Conservation (phyloP, 768 basidiomycete genomes). For the Psilocybe cubensis region DNA sequence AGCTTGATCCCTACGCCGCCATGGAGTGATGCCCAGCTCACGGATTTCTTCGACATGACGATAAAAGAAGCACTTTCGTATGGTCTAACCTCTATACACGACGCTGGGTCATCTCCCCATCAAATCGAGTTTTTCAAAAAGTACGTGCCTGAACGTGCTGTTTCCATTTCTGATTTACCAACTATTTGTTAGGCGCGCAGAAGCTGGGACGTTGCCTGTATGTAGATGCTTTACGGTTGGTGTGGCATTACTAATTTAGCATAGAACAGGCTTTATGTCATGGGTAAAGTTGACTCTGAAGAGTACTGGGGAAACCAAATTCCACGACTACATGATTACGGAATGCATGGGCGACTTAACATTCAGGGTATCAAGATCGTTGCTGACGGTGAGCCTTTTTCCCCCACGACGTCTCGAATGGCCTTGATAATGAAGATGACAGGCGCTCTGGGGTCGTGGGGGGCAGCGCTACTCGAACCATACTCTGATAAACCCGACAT, state of each 20-base stretch:
- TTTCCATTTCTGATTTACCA: no score
- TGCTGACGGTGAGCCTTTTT: constrained; percentile 60
- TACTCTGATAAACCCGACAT: constrained; percentile 81
- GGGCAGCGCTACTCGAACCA: constrained; percentile 85
- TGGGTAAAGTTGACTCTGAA: constrained; percentile 55
- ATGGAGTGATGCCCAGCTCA: constrained; percentile 60
- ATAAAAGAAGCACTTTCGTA: constrained; percentile 71
- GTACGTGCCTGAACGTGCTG: constrained; percentile 40
- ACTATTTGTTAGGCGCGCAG: constrained; percentile 62
- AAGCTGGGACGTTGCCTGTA: constrained; percentile 69
- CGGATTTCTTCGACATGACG: constrained; percentile 64
- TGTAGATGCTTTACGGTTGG: constrained; percentile 21
- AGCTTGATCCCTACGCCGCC: constrained; percentile 67
- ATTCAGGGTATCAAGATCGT: constrained; percentile 75
- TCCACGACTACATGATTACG: constrained; percentile 62
- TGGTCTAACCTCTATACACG: constrained; percentile 88
- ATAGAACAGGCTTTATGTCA: constrained; percentile 64
- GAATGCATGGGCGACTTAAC: constrained; percentile 54
- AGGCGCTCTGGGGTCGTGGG: constrained; percentile 92
- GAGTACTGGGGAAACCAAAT: constrained; percentile 71
- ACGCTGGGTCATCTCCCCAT: constrained; percentile 60
- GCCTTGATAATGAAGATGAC: background rate
- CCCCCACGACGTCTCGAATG: background rate
- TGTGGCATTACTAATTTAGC: background rate
- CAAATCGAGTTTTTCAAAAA: constrained; percentile 66